Evolutionary conservation across 129 eudicot genomes (phyloP).

Genomic region (Centella asiatica): DNA sequence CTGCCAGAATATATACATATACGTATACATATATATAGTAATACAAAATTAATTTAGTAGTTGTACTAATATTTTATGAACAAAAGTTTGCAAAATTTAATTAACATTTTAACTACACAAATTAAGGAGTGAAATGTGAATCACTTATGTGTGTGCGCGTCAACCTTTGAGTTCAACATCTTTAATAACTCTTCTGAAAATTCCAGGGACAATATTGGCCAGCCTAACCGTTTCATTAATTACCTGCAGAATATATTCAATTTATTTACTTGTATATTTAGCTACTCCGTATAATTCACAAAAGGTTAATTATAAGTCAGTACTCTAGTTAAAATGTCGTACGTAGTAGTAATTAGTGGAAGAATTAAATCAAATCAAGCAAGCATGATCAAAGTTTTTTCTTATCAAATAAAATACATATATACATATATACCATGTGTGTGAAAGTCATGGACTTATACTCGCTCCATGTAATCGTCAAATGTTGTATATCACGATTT

Average conservation of each 20-base stretch:
- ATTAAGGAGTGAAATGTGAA: neutral
- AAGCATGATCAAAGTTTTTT: too few species aligned
- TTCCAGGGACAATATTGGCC: slow-evolving; percentile 7
- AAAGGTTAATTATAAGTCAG: too few species aligned
- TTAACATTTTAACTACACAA: neutral
- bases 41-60: neutral
- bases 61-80: too few species aligned
- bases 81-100: neutral
- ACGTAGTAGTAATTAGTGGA: too few species aligned
- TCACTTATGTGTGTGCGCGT: too few species aligned
- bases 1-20: slow-evolving; percentile 15
- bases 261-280: too few species aligned
- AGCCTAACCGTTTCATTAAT: slow-evolving; percentile 6
- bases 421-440: neutral
- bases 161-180: slow-evolving; percentile 5
- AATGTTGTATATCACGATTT: neutral
- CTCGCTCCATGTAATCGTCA: slow-evolving; percentile 2
- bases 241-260: neutral
- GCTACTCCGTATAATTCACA: too few species aligned
- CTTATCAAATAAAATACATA: too few species aligned
- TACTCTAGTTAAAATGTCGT: too few species aligned
- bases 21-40: too few species aligned
- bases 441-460: slow-evolving; percentile 11
- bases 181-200: slow-evolving; percentile 8
- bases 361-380: too few species aligned